Percentiles rank a stretch among this genome's conserved stretches.
These are phyloP conservation scores for Trichosporon coremiiforme DNA, from an alignment of 1,284 basidiomycete genomes.

Conservation along the genomic window DNA sequence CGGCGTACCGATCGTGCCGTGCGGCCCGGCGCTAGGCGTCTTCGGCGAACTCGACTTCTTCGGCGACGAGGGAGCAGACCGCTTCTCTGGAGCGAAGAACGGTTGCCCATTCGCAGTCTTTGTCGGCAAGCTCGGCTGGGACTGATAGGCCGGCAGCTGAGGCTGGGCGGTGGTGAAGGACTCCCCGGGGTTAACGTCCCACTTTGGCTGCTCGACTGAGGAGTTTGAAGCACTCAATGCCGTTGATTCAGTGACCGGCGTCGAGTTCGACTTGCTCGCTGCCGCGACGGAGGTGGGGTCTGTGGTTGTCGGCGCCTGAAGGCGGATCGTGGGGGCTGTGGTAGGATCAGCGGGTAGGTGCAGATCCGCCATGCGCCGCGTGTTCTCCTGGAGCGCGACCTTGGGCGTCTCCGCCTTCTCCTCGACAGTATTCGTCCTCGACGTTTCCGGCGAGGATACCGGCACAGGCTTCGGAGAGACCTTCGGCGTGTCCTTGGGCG, in stretches of 20 bases:
- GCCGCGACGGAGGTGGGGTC: background rate
- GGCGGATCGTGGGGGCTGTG: background rate
- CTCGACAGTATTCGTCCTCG: background rate
- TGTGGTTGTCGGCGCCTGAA: background rate
- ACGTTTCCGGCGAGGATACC: too few relatives aligned
- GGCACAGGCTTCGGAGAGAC: background rate
- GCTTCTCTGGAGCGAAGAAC: background rate
- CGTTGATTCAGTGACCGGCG: background rate
- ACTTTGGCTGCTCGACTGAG: background rate
- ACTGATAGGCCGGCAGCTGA: conserved; percentile 17
- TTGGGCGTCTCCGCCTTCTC: background rate
- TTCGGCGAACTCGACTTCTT: background rate
- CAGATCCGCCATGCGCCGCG: background rate
- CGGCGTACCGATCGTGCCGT: background rate
- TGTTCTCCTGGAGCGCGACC: background rate
- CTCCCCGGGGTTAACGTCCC: background rate
- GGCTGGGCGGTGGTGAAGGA: background rate
- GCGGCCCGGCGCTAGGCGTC: background rate
- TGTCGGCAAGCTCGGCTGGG: conserved; percentile 1
- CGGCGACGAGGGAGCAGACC: background rate
- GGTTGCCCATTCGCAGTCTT: background rate
- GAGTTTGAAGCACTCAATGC: background rate
- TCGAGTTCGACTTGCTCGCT: background rate
- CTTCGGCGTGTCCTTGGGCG: conserved; percentile 61
- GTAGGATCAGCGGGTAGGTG: background rate